Percentiles rank a stretch among this genome's conserved stretches.
Conservation (phyloP, 768 basidiomycete species). For the Serendipita sp. region DNA sequence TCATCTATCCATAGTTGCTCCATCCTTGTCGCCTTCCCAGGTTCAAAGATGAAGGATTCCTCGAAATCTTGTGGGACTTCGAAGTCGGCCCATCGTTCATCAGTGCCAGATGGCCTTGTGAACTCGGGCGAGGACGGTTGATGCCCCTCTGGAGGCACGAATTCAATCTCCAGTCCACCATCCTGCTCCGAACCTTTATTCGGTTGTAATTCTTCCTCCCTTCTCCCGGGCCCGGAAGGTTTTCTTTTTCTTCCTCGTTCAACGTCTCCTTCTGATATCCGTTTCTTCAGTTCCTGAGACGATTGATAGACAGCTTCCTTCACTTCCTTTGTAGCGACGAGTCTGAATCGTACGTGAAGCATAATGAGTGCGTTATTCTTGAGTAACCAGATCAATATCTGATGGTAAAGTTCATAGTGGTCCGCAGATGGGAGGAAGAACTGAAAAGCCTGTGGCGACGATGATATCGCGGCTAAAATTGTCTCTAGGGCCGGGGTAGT, state of each 20-base stretch:
- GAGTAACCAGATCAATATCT: slow-evolving; percentile 83
- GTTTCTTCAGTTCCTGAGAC: background rate
- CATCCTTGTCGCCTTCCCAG: background rate
- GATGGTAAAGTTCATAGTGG: slow-evolving; percentile 51
- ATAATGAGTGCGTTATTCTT: slow-evolving; percentile 73
- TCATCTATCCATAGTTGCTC: slow-evolving; percentile 4
- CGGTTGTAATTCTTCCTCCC: background rate
- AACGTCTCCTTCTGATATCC: background rate
- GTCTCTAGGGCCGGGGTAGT: slow-evolving; percentile 54
- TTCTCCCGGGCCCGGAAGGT: background rate
- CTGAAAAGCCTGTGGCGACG: slow-evolving; percentile 51
- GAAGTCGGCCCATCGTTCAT: background rate
- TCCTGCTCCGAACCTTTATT: too few relatives aligned
- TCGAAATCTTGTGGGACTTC: background rate
- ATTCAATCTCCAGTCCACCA: background rate
- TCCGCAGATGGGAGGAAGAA: slow-evolving; percentile 56
- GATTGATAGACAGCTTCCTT: slow-evolving; percentile 40
- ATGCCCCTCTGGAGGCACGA: background rate
- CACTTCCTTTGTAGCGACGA: slow-evolving; percentile 61
- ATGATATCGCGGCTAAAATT: slow-evolving; percentile 61
- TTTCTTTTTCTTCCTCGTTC: background rate
- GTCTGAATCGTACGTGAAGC: slow-evolving; percentile 69
- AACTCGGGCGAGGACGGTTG: background rate
- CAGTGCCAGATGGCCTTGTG: background rate
- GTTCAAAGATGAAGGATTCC: background rate